Conservation (phyloP, 345 rosid species). For the Bretschneidera sinensis region DNA sequence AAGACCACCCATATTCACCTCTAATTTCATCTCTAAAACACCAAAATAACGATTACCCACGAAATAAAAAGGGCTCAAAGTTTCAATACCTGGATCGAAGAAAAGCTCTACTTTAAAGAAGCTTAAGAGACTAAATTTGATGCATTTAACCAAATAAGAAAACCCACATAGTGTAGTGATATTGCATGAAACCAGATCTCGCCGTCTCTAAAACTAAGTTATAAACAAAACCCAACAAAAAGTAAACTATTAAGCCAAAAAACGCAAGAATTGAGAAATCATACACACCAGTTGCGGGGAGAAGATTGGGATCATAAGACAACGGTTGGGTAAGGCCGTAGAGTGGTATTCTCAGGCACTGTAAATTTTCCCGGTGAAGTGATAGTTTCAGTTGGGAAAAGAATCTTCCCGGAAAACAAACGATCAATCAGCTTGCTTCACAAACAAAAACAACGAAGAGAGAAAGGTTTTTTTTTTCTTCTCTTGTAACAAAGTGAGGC, state of each 20-base stretch:
- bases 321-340: neutral
- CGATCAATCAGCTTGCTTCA: conserved; percentile 2
- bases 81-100: conserved; percentile 15
- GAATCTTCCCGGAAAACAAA: conserved; percentile 18
- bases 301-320: neutral
- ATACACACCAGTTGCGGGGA: neutral
- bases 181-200: conserved; percentile 37
- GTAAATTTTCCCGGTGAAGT: conserved; percentile 8
- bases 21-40: conserved; percentile 41
- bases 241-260: neutral
- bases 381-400: neutral
- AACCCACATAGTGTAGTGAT: conserved; percentile 13
- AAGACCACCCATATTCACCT: conserved; percentile 50
- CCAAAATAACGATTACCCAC: conserved; percentile 2
- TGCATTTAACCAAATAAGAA: neutral
- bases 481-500: too few species aligned
- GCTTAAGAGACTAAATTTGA: conserved; percentile 9
- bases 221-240: neutral
- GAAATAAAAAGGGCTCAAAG: neutral
- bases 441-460: neutral
- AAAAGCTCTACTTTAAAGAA: conserved; percentile 1
- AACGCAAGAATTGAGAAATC: neutral
- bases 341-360: neutral
- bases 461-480: conserved; percentile 3
- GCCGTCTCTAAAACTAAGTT: neutral